A percentile compares a stretch with the other conserved stretches of the same genome.
Conservation (phyloP, 1,284 basidiomycete species). For the Coniophora puteana region DNA sequence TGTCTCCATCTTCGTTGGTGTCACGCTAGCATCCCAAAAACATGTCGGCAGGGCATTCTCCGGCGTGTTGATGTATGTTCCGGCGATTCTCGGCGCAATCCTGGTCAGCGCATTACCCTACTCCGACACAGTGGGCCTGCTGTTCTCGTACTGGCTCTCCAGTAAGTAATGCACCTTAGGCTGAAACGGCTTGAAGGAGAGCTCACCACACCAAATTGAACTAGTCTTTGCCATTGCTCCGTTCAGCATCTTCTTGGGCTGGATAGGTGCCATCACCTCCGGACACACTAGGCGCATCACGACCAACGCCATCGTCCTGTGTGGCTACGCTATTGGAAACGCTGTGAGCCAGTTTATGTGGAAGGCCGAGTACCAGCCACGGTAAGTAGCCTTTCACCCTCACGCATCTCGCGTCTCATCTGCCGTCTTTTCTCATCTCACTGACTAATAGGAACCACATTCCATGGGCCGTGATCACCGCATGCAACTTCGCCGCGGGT, state of each 20-base stretch:
- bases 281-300: conserved; percentile 81
- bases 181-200: conserved; percentile 1
- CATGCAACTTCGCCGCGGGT: conserved; percentile 51
- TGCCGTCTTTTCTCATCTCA: conserved; percentile 7
- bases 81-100: conserved; percentile 65
- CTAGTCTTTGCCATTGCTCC: conserved; percentile 66
- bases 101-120: conserved; percentile 67
- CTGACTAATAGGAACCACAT: conserved; percentile 61
- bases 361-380: conserved; percentile 63
- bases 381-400: conserved; percentile 34
- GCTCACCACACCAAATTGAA: not conserved
- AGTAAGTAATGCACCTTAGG: conserved; percentile 38
- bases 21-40: conserved; percentile 49
- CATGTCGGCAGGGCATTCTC: conserved; percentile 59
- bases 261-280: conserved; percentile 63
- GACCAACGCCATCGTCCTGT: conserved; percentile 70
- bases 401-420: conserved; percentile 6
- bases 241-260: conserved; percentile 68
- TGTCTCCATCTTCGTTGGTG: conserved; percentile 56
- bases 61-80: conserved; percentile 59
- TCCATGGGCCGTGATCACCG: conserved; percentile 66
- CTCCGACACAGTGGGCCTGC: conserved; percentile 61
- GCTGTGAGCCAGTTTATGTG: conserved; percentile 75
- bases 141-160: conserved; percentile 71
- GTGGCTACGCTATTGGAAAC: conserved; percentile 73